Conservation (phyloP, 73 alveolate genomes). For the Diophrys appendiculata region DNA sequence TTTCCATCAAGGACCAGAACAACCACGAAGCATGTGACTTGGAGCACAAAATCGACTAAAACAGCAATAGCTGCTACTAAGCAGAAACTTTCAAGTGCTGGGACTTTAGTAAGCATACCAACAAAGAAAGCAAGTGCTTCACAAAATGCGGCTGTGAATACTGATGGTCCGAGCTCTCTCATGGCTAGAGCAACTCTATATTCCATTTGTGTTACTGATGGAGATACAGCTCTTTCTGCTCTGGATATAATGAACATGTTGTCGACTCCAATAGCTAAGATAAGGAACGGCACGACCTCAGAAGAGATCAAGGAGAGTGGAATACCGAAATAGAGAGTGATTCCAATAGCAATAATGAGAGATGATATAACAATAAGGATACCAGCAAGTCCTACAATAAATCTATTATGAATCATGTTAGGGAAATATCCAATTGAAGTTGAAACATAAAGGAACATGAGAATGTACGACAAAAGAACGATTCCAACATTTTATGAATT, state of each 20-base stretch:
- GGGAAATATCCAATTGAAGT: conserved; percentile 95
- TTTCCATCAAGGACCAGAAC: conserved; percentile 83
- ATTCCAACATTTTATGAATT: conserved; percentile 72
- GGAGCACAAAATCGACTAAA: conserved; percentile 81
- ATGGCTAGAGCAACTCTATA: conserved; percentile 78
- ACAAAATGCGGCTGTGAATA: conserved; percentile 92
- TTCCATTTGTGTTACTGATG: conserved; percentile 56
- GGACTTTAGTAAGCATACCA: conserved; percentile 90
- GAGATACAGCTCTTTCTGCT: conserved; percentile 73
- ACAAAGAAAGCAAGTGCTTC: conserved; percentile 92
- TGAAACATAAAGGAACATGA: conserved; percentile 91
- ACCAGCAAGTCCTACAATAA: conserved; percentile 89
- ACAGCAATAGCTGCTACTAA: conserved; percentile 92
- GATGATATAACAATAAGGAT: conserved; percentile 79
- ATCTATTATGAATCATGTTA: conserved; percentile 76
- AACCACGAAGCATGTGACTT: conserved; percentile 87
- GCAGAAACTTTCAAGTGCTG: conserved; percentile 90
- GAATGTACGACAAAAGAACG: conserved; percentile 73
- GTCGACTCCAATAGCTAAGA: conserved; percentile 95
- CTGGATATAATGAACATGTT: conserved; percentile 93
- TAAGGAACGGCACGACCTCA: conserved; percentile 94
- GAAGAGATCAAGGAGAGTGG: conserved; percentile 84
- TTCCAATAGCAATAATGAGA: conserved; percentile 79
- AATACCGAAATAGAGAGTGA: conserved; percentile 73
- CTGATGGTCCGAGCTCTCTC: conserved; percentile 90